Evolutionary conservation across 805 yeast genomes (phyloP).

Genomic region (Candida endomychidarum): DNA sequence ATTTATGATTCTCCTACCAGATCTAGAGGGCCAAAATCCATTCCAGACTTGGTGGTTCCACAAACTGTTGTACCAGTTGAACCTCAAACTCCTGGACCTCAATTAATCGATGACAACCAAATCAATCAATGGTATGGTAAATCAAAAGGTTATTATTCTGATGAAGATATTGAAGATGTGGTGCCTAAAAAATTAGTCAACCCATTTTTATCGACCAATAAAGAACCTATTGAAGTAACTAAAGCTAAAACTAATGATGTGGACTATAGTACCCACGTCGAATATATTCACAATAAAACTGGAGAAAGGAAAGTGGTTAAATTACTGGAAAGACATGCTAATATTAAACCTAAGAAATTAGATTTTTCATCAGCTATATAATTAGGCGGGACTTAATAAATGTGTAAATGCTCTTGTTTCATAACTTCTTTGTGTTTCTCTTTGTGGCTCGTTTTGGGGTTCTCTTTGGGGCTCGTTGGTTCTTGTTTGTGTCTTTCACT

Average conservation of each 20-base stretch:
- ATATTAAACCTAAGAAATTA: constrained; percentile 39
- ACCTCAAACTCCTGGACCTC: constrained; percentile 31
- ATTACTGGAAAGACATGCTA: constrained; percentile 32
- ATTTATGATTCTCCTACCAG: constrained; percentile 1
- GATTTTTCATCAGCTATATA: constrained; percentile 17
- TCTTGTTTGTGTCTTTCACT: too few relatives aligned
- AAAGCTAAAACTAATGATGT: constrained; percentile 4
- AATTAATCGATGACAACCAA: constrained; percentile 32
- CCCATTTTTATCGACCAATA: constrained; percentile 20
- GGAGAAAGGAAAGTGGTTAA: constrained; percentile 35
- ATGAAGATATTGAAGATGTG: constrained; percentile 18
- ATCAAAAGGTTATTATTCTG: constrained; percentile 28
- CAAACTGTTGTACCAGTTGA: constrained; percentile 2
- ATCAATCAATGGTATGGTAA: constrained; percentile 40
- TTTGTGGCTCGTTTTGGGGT: too few relatives aligned
- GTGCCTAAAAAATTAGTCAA: constrained; percentile 16
- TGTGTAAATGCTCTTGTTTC: background rate
- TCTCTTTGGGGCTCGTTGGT: too few relatives aligned
- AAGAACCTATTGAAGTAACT: background rate
- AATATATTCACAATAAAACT: constrained; percentile 34
- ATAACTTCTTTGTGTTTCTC: background rate
- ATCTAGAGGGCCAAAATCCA: constrained; percentile 6
- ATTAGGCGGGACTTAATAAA: constrained; percentile 3
- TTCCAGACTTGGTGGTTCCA: constrained; percentile 4
- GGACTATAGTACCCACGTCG: constrained; percentile 26